Conservation (phyloP, 768 basidiomycete species). For the Agrocybe pediades region DNA sequence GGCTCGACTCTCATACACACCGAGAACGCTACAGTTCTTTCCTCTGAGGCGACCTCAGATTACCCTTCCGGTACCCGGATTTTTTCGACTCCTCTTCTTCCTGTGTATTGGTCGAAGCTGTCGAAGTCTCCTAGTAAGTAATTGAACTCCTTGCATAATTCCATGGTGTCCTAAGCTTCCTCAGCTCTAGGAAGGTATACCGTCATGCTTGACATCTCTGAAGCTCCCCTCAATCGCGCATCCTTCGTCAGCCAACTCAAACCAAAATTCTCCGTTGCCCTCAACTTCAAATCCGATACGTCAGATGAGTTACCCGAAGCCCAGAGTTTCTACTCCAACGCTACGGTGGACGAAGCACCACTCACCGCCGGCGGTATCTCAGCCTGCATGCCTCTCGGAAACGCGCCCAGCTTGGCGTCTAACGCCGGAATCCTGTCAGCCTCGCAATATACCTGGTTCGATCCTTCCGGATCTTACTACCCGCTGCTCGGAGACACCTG, state of each 20-base stretch:
- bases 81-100: slow-evolving; percentile 9
- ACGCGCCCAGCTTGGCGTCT: background rate
- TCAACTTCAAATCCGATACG: slow-evolving; percentile 14
- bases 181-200: slow-evolving; percentile 18
- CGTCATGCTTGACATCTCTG: slow-evolving; percentile 18
- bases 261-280: slow-evolving; percentile 16
- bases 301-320: background rate
- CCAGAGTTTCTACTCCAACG: background rate
- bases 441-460: background rate
- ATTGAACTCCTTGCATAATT: background rate
- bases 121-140: slow-evolving; percentile 9
- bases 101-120: slow-evolving; percentile 17
- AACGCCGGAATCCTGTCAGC: background rate
- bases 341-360: background rate
- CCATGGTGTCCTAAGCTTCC: background rate
- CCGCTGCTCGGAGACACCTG: background rate
- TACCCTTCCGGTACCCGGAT: slow-evolving; percentile 2
- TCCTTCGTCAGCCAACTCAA: background rate
- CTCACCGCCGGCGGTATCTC: background rate
- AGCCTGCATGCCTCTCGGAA: background rate
- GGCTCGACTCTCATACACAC: slow-evolving; percentile 33
- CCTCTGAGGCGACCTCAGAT: slow-evolving; percentile 1
- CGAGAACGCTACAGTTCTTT: slow-evolving; percentile 9
- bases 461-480: background rate
- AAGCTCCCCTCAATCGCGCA: slow-evolving; percentile 2